Evolutionary conservation across 2,329 filamentous ascomycete genomes (phyloP), one percentile per base, ranked within the genome.

Genomic region (Sclerotiophoma versabilis): DNA sequence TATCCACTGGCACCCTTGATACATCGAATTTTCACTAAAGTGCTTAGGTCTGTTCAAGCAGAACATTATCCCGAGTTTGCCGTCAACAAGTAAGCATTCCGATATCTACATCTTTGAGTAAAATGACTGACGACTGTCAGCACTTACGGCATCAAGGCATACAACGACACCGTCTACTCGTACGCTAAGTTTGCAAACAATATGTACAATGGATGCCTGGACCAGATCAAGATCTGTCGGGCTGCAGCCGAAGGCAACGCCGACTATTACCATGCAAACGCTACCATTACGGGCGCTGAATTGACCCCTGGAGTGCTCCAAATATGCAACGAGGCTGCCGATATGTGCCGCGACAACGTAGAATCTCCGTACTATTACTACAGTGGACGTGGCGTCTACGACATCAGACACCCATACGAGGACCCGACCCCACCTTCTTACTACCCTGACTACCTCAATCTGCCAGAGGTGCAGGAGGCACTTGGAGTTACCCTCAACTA

Each of bases 401-500:
- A 68, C 14, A 67, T 69, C 30, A 54, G 86, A 5, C 82, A 86
- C 46, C 77, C 80, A 2, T 73, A 64, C 57, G 46, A 78, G 26
- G 69, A 90, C 66, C 84, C 88, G 0, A 88, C 88, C 57, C 88
- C 89, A 3, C 49, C 54, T 2, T 47, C 49, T 9, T 47, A 55
- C 22, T 65, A 49, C 33, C 80, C 85, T 0, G 75, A 74, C 29
- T 84, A 83, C 46, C 80, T 93, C 47, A 89, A 89, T 66, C 80
- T 82, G 37, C 79, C 80, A 10, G 60, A 71, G 5, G 79, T 90
- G 1, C 83, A 85, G 57, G 69, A 82, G 17, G 83, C 84, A 1
- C 80, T 91, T 19, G 87, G 87, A 11, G 81, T 87, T 1, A 83
- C 83, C 7, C 70, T 88, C 45, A 87, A 88, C 69, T 87, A 80